Evolutionary conservation across 306 rosid genomes (phyloP).

Genomic region (Cajanus cajan): DNA sequence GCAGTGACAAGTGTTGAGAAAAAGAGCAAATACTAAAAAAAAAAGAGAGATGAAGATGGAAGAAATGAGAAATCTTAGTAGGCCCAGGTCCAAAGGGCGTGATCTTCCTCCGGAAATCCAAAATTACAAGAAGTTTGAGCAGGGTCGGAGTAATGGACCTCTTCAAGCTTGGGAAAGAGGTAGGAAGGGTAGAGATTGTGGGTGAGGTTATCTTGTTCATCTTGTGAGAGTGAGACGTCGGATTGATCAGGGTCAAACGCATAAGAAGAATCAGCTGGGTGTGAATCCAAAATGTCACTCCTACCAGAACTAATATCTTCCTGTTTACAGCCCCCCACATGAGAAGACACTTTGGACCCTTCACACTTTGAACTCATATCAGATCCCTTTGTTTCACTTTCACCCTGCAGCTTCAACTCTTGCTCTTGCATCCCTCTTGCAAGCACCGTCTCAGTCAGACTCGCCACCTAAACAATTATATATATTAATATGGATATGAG

Average conservation of each 20-base stretch:
- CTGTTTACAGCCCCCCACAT: slow-evolving; percentile 40
- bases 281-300: slow-evolving; percentile 74
- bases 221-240: slow-evolving; percentile 75
- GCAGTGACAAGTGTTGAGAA: background rate
- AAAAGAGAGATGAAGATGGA: background rate
- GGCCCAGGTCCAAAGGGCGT: slow-evolving; percentile 82
- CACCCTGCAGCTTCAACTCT: slow-evolving; percentile 23
- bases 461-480: slow-evolving; percentile 59
- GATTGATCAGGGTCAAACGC: slow-evolving; percentile 67
- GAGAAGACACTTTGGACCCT: slow-evolving; percentile 50
- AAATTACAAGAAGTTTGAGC: slow-evolving; percentile 54
- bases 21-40: slow-evolving; percentile 19
- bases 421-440: slow-evolving; percentile 41
- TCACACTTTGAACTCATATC: slow-evolving; percentile 41
- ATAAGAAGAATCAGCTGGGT: slow-evolving; percentile 56
- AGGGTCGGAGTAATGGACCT: slow-evolving; percentile 59
- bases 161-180: slow-evolving; percentile 68
- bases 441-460: slow-evolving; percentile 49
- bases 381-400: slow-evolving; percentile 42
- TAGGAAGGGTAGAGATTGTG: slow-evolving; percentile 47
- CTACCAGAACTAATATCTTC: slow-evolving; percentile 64
- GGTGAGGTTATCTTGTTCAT: slow-evolving; percentile 66
- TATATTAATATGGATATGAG: too few relatives aligned
- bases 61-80: slow-evolving; percentile 18
- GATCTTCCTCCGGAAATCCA: slow-evolving; percentile 71